Percentiles rank a stretch among this genome's conserved stretches.
phyloP scores from a whole-genome alignment of 2,329 filamentous ascomycete species.

The Penicillium glabrum region DNA sequence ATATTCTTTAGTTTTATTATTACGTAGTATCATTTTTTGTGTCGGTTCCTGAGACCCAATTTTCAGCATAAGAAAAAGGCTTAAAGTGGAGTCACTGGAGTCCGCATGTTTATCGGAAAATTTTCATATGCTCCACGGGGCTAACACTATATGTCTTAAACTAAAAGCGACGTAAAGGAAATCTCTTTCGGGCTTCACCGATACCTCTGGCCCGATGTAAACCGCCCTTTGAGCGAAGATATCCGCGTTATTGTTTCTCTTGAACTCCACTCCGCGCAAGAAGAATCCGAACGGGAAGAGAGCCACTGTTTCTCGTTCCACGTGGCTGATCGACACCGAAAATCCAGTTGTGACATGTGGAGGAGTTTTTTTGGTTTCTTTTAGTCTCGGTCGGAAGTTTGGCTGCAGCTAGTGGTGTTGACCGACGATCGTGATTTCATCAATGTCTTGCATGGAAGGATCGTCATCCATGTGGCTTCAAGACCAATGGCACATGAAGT shows the following conservation, averaged over 20 bases:
- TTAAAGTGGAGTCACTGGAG: neutral
- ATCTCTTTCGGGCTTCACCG: neutral
- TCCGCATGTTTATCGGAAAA: neutral
- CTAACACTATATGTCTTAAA: neutral
- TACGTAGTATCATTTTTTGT: no score
- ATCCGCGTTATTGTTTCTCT: neutral
- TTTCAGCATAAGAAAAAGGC: conserved; percentile 1
- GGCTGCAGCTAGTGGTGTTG: conserved; percentile 5
- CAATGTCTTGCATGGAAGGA: conserved; percentile 16
- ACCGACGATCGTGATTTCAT: conserved; percentile 11
- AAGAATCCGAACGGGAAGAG: no score
- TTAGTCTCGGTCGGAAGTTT: neutral
- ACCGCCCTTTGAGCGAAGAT: neutral
- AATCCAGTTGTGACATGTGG: neutral
- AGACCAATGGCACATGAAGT: no score
- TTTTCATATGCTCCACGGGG: neutral
- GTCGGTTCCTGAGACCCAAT: conserved; percentile 6
- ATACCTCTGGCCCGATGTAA: neutral
- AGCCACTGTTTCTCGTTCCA: neutral
- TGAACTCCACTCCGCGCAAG: neutral
- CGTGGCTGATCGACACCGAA: conserved; percentile 13
- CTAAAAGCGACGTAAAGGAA: neutral
- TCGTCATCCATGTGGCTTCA: conserved; percentile 7
- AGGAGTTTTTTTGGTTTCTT: neutral
- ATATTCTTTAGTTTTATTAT: no score